phyloP scores from a whole-genome alignment of 805 yeast species.

The Candida coquimbonensis region DNA sequence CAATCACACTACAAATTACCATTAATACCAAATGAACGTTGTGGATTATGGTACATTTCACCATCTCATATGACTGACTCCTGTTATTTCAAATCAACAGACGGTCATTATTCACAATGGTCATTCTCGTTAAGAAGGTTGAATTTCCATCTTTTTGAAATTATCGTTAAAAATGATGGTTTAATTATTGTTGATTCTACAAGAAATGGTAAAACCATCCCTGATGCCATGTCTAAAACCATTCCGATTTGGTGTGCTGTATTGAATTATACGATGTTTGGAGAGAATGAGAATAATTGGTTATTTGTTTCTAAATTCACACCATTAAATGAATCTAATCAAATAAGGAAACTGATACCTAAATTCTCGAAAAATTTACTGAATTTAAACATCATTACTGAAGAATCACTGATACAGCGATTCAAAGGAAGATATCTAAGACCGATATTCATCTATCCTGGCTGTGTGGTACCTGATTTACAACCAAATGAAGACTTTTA shows the following conservation, averaged over 20 bases:
- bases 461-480: conserved; percentile 27
- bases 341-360: conserved; percentile 43
- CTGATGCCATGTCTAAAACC: conserved; percentile 83
- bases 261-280: conserved; percentile 47
- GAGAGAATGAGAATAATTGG: conserved; percentile 26
- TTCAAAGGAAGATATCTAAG: conserved; percentile 44
- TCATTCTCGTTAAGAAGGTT: conserved; percentile 64
- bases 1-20: conserved; percentile 32
- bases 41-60: conserved; percentile 80
- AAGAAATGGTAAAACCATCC: conserved; percentile 74
- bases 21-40: conserved; percentile 68
- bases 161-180: conserved; percentile 38
- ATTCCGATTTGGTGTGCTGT: conserved; percentile 91
- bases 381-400: conserved; percentile 33
- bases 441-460: conserved; percentile 69
- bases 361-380: conserved; percentile 38
- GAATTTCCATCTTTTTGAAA: conserved; percentile 61
- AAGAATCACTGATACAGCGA: conserved; percentile 23
- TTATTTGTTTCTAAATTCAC: conserved; percentile 50
- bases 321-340: conserved; percentile 46
- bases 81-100: conserved; percentile 83
- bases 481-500: conserved; percentile 28
- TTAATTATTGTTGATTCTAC: conserved; percentile 74
- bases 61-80: conserved; percentile 35
- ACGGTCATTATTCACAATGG: conserved; percentile 85